These are phyloP conservation scores for Hanseniaspora thailandica DNA, from an alignment of 805 yeast species.

Conservation along the genomic window DNA sequence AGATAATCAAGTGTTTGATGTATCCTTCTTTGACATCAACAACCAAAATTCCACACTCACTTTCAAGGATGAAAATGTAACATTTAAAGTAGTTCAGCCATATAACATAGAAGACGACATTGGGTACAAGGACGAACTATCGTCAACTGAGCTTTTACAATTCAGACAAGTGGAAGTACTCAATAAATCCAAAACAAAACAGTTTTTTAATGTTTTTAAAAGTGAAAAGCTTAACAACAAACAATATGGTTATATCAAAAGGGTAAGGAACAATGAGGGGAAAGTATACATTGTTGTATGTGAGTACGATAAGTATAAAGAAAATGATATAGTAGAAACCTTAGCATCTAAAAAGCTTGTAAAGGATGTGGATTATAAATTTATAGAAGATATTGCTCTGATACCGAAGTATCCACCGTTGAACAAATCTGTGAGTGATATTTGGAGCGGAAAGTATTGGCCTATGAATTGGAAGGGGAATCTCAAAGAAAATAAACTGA, in stretches of 20 bases:
- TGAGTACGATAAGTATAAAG: conserved; percentile 39
- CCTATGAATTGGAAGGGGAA: conserved; percentile 92
- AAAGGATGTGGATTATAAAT: conserved; percentile 18
- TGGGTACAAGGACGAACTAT: neutral
- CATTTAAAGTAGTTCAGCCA: neutral
- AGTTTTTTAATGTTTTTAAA: neutral
- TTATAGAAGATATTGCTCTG: conserved; percentile 19
- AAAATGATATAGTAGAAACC: conserved; percentile 23
- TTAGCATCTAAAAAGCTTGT: conserved; percentile 21
- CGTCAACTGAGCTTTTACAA: neutral
- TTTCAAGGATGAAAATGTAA: neutral
- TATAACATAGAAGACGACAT: neutral
- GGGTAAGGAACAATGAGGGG: conserved; percentile 32
- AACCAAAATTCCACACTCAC: neutral
- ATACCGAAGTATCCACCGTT: conserved; percentile 59
- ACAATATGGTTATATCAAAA: conserved; percentile 34
- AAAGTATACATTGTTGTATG: conserved; percentile 21
- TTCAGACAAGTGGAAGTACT: conserved; percentile 2
- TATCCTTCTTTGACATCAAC: conserved; percentile 9
- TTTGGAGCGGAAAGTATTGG: conserved; percentile 68
- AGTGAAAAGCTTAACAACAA: conserved; percentile 19
- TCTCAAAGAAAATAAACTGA: conserved; percentile 59
- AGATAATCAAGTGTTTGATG: neutral
- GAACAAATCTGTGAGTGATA: conserved; percentile 50
- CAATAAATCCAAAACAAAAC: neutral